Evolutionary conservation across 148 eudicot genomes (phyloP), one percentile per base, ranked within the genome.

Genomic region (Amaranthus hypochondriacus): DNA sequence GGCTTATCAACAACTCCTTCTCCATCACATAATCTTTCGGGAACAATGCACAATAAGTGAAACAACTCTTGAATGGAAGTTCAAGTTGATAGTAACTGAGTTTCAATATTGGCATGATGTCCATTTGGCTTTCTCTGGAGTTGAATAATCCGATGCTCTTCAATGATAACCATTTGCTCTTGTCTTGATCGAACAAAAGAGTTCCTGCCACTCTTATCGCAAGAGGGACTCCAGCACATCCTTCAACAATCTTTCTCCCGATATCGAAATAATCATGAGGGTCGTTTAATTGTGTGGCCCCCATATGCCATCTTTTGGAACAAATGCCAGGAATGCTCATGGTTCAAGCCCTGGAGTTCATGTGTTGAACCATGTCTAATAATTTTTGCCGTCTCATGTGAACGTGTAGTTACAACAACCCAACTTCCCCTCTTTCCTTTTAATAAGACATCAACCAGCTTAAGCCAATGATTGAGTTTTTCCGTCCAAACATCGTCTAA

Each of bases 401-500:
- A 80, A 3, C 89, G 86, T 1, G 87, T 78, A 28, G 91, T 82
- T 13, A 78, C 76, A 15, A 86, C 3, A 62, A 86, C 69, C 61
- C 71, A 76, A 62, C 84, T 82, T 15, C 82, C 86, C 6, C 28
- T 61, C 2, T 47, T 54, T 7, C 82, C 80, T 65, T 12, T 56
- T 7, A 50, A 48, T 39, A 84, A 71, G 44, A 82, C 12, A 2
- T 61, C 57, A 21, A 47, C 66, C 55, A 84, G n/a, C 9, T 76
- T 57, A 13, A 66, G 42, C 83, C 83, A 82, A 8, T 64, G 56
- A 1, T 4, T 15, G 2, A 11, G 69, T 64, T 63, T 70, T 5
- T 81, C 81, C 11, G 63, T 77, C 83, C 81, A 72, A 9, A 81
- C 53, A 62, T 79, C 83, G 43, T 84, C 83, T 6, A 84, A 69